A percentile compares a stretch with the other conserved stretches of the same genome.
These are phyloP conservation scores for Plectosphaerella plurivora DNA, from an alignment of 2,329 filamentous ascomycete genomes.

Conservation along the genomic window DNA sequence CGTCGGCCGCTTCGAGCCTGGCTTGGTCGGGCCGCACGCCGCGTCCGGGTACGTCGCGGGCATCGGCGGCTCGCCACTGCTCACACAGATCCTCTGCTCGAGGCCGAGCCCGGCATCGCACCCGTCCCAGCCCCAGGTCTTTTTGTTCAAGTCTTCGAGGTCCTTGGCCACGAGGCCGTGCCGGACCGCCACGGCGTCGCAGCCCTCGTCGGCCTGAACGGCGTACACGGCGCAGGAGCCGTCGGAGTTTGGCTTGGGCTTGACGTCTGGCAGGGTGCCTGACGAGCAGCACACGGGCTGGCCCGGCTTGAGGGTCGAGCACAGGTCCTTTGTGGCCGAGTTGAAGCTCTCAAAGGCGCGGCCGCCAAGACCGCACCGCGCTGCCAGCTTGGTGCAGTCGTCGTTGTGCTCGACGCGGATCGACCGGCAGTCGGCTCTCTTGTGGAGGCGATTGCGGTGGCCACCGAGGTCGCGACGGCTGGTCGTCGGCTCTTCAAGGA, in stretches of 20 bases:
- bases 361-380: not conserved
- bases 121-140: conserved; percentile 1
- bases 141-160: not conserved
- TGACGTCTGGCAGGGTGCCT: conserved; percentile 25
- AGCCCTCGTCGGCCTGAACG: conserved; percentile 24
- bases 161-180: not conserved
- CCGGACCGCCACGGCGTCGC: conserved; percentile 9
- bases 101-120: not conserved
- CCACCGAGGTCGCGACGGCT: not conserved
- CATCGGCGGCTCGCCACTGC: not conserved
- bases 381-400: conserved; percentile 27
- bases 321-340: conserved; percentile 16
- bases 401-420: conserved; percentile 28
- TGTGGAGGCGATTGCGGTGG: not conserved
- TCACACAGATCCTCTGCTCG: not conserved
- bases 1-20: not conserved
- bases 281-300: conserved; percentile 31
- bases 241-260: conserved; percentile 25
- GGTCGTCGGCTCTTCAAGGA: not conserved
- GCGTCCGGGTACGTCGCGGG: not conserved
- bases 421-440: conserved; percentile 16
- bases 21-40: not conserved
- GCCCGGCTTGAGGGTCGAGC: conserved; percentile 19
- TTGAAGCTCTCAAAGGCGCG: conserved; percentile 13
- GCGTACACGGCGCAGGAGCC: conserved; percentile 28